Conservation (phyloP, 768 basidiomycete genomes). For the Arthromyces matolae region DNA sequence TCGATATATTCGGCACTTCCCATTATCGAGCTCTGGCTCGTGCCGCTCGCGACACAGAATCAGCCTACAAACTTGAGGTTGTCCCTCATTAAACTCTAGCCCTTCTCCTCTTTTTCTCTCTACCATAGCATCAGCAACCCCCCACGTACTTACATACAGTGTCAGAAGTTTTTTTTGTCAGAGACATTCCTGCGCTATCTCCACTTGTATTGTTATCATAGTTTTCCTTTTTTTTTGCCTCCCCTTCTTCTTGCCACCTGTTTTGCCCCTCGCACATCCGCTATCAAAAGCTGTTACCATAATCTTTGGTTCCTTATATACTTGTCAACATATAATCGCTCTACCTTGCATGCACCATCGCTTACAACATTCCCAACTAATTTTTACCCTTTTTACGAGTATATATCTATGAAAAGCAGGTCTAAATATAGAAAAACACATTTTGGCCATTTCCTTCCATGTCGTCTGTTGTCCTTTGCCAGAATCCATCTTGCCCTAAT, state of each 20-base stretch:
- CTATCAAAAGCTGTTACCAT: no score
- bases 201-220: constrained; percentile 24
- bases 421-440: constrained; percentile 11
- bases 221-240: constrained; percentile 31
- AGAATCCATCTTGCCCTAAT: constrained; percentile 68
- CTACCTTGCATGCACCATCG: constrained; percentile 20
- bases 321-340: constrained; percentile 22
- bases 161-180: constrained; percentile 13
- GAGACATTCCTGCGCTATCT: constrained; percentile 13
- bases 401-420: constrained; percentile 5
- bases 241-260: constrained; percentile 25
- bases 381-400: constrained; percentile 3
- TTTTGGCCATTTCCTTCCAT: constrained; percentile 12
- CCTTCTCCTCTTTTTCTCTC: background rate
- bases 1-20: constrained; percentile 68
- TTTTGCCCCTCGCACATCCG: no score
- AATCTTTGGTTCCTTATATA: no score
- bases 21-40: constrained; percentile 71
- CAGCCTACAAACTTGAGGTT: constrained; percentile 73
- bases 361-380: constrained; percentile 14
- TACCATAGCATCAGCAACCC: background rate
- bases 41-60: constrained; percentile 67
- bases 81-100: constrained; percentile 29
- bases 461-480: constrained; percentile 45
- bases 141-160: constrained; percentile 6